Percentiles rank a stretch among this genome's conserved stretches.
phyloP scores from a whole-genome alignment of 371 early-diverging fungal species.

The Blastocladiella emersonii region DNA sequence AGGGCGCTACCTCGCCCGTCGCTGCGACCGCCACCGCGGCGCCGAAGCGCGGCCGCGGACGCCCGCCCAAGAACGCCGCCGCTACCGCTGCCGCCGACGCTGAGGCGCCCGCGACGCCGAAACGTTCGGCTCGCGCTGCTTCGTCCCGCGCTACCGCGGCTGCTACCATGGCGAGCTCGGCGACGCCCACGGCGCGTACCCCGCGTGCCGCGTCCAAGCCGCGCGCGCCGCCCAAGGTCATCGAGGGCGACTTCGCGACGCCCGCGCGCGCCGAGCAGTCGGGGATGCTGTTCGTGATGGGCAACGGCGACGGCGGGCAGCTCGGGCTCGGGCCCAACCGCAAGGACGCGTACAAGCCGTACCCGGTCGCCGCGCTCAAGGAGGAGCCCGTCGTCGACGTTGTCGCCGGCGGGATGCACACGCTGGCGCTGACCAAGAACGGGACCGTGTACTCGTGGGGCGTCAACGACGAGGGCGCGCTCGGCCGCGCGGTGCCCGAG shows the following conservation, averaged over 20 bases:
- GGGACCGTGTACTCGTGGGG: slow-evolving; percentile 83
- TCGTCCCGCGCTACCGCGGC: too few species aligned
- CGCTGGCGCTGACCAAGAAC: slow-evolving; percentile 32
- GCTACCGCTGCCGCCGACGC: too few species aligned
- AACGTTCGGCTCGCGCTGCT: too few species aligned
- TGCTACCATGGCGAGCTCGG: too few species aligned
- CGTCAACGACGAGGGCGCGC: slow-evolving; percentile 95
- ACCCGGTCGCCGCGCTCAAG: slow-evolving; percentile 44
- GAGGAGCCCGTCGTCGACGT: slow-evolving; percentile 29
- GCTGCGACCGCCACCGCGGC: too few species aligned
- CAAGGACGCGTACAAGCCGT: slow-evolving; percentile 55
- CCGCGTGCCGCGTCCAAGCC: too few species aligned
- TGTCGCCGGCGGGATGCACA: slow-evolving; percentile 46
- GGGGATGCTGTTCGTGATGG: slow-evolving; percentile 80
- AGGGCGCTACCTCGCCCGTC: too few species aligned
- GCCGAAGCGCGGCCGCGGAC: too few species aligned
- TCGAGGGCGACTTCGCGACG: not conserved
- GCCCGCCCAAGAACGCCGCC: too few species aligned
- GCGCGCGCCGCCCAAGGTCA: not conserved
- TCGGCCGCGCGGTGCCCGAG: slow-evolving; percentile 68
- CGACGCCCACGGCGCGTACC: too few species aligned
- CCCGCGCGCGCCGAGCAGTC: not conserved
- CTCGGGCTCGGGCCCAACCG: slow-evolving; percentile 82
- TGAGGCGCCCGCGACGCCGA: too few species aligned
- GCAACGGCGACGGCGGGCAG: slow-evolving; percentile 92